Evolutionary conservation across 2,329 filamentous ascomycete species (phyloP), one percentile per base, ranked within the genome.

Genomic region (Teratosphaeria nubilosa): DNA sequence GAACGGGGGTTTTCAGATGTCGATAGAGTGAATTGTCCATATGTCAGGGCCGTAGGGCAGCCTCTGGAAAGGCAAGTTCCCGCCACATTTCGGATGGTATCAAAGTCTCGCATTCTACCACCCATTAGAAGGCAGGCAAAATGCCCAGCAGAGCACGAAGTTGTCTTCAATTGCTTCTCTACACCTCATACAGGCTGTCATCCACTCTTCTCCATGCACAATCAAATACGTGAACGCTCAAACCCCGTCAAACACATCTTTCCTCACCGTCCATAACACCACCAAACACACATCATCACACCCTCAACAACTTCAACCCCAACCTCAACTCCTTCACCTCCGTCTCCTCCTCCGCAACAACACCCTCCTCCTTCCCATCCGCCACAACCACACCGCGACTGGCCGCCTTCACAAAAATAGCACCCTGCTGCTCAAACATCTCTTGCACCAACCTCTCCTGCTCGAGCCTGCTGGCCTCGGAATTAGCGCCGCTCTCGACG

Each of bases 271-370:
- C 20, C 41, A 48, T 48, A 6, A 24, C n/a, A 48, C 14, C 41
- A 48, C 4, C 5, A 1, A 3, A 9, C 41, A 41, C 41, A 22
- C 41, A 20, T 30, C 22, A 30, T 25, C 22, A 62, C 4, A 60
- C 51, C 55, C 51, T 58, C 57, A 63, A 27, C 37, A 63, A 52
- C 55, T 56, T 45, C 56, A 64, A 52, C 58, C 57, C 30, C 56
- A 64, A 51, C 54, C 61, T 41, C 16, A 64, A 22, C 27, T 64
- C 62, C 69, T 90, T 87, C 59, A 94, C 83, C 71, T 92, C 88
- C 66, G 92, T 87, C 70, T 91, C 86, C 75, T 95, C 90, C 74
- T 94, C 86, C 51, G 83, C 78, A 68, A 94, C 88, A 59, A 88
- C 73, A 30, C 75, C 77, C 51, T 80, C 78, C 51, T 57, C 62